Base-by-base conservation (phyloP, 768 basidiomycete species). In the Chiua virens region DNA sequence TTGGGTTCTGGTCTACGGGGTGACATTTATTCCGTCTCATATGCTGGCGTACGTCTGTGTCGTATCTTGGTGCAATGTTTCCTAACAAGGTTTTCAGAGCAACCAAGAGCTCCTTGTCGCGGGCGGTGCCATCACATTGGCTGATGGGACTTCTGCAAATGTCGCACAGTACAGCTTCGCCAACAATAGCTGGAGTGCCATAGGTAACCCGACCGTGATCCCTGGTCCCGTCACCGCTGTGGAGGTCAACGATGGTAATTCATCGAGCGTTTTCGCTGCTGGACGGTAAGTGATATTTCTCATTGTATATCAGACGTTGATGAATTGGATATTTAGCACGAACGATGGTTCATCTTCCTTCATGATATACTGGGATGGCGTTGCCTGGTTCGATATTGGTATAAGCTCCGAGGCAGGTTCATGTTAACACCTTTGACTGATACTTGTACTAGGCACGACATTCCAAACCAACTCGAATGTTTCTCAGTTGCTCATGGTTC, bases 141-240 rank as follows among this genome's bases (percentile, higher is more conserved):
- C 83, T 2, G 81, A 81, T 59, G 81, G 79, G 41, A 80, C 79
- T 8, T 65, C 78, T 4, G 78, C 87, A 11, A 91, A 89, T 63
- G 86, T 96, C 42, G 88, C 83, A 1, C 74, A 79, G 49, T 98
- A 80, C 67, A 75, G 77, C 52, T 83, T 95, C 61, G 58, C 78
- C 32, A 94, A 92, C 62, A 60, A 71, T 3, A 84, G 83, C 3
- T 99, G 96, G 96, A 72, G 73, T 8, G 64, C 85, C 1, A 64
- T 94, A 23, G 92, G 89, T 10, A 64, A 72, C 40, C 68, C 79
- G 13, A 65, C 68, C 13, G 75, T 81, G 42, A 75, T 98, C 21
- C 92, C 94, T 40, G 96, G 96, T 4, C 93, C 94, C 3, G 88
- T 93, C 2, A 89, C 92, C 4, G 94, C 96, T 11, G 66, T 98